Conservation (phyloP, 2,329 filamentous ascomycete genomes). For the Arthrobotrys megalospora region DNA sequence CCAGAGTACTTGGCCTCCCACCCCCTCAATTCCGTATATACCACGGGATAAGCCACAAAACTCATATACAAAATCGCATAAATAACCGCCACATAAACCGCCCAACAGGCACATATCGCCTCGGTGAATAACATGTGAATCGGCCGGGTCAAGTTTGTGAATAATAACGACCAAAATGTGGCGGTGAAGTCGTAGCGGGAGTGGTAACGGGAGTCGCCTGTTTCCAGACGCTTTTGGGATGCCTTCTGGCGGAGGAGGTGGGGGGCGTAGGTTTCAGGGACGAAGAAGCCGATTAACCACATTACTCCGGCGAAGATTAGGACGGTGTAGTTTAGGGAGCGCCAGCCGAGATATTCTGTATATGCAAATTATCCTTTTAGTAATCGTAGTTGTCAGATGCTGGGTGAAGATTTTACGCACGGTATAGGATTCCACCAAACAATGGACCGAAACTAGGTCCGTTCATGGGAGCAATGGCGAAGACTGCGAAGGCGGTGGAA, state of each 20-base stretch:
- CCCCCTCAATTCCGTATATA: slow-evolving; percentile 73
- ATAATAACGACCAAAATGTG: slow-evolving; percentile 77
- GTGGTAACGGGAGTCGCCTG: slow-evolving; percentile 81
- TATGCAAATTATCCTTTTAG: no score
- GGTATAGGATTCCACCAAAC: slow-evolving; percentile 83
- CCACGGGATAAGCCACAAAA: slow-evolving; percentile 79
- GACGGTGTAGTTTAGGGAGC: slow-evolving; percentile 87
- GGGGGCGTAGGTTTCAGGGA: slow-evolving; percentile 84
- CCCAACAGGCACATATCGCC: slow-evolving; percentile 83
- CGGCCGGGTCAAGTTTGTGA: slow-evolving; percentile 82
- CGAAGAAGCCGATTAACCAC: slow-evolving; percentile 73
- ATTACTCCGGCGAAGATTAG: slow-evolving; percentile 79
- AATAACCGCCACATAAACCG: slow-evolving; percentile 80
- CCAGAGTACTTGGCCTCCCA: slow-evolving; percentile 83
- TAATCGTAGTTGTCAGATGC: no score
- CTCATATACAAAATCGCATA: slow-evolving; percentile 91
- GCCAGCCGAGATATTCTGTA: slow-evolving; percentile 82
- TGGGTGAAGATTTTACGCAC: no score
- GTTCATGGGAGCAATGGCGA: slow-evolving; percentile 87
- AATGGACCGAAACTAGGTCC: slow-evolving; percentile 77
- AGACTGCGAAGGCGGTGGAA: slow-evolving; percentile 85
- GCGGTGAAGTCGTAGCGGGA: slow-evolving; percentile 78
- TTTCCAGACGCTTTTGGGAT: slow-evolving; percentile 76
- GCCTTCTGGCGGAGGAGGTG: slow-evolving; percentile 78
- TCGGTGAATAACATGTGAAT: slow-evolving; percentile 84